Base-by-base conservation (phyloP, 1,139 yeast genomes). In the Geotrichum fermentans region DNA sequence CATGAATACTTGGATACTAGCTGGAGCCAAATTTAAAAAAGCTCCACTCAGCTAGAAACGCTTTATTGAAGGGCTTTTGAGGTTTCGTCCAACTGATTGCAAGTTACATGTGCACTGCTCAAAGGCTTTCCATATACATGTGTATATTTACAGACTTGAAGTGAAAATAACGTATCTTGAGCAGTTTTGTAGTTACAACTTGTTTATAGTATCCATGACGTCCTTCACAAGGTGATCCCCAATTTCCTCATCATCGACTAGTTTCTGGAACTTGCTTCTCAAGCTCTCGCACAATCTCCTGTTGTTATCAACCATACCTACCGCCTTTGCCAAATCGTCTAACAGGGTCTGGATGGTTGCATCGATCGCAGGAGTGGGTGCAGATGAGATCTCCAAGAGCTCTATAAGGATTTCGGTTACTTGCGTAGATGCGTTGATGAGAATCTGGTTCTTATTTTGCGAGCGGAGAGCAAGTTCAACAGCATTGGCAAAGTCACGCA, bases 191-290 rank as follows among this genome's bases (percentile, higher is more conserved):
- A 24, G 10, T 10, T 46, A 42, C 41, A 70, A 51, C 37, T 56
- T 53, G n/a, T 54, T 50, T 22, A 68, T 40, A 0, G 51, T 50
- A 1, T 47, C 49, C 16, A 55, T 35, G 6, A 57, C 56, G 0
- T 41, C 44, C 2, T 50, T 53, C 8, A 54, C 33, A 16, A 60
- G 36, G 11, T 41, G 47, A 2, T 54, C 52, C 11, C 39, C 28
- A 21, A 36, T 36, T 16, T 36, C 39, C 13, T 21, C 39, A 21
- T 18, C 6, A 26, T 36, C 39, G n/a, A 36, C 28, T 5, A 21
- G 14, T 3, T 36, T 16, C 14, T 36, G 28, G n/a, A 36, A 21
- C 28, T 36, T 18, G 28, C 8, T 10, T 16, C 21, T 36, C 14
- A 36, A 14, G 28, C 10, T 24, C 6, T 6, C 6, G 8, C 6